Percentiles rank a stretch among this genome's conserved stretches.
These are phyloP conservation scores for Saccharomyces hybrid DNA, from an alignment of 1,139 yeast genomes.

Conservation along the genomic window DNA sequence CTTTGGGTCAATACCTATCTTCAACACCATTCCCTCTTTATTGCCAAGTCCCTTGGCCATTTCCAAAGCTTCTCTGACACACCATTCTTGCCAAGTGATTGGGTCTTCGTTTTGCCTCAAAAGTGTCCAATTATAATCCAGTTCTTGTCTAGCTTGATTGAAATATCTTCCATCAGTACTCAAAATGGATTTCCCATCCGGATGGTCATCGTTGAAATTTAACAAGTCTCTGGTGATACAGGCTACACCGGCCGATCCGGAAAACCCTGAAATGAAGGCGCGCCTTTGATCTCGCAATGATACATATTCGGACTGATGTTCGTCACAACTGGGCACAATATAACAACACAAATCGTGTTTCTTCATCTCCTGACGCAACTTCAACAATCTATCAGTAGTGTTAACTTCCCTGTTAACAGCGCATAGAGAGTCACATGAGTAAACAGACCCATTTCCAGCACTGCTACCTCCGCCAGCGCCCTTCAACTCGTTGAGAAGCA, in stretches of 20 bases:
- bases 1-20: slow-evolving; percentile 53
- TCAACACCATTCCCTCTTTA: slow-evolving; percentile 21
- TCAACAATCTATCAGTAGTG: slow-evolving; percentile 51
- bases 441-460: slow-evolving; percentile 30
- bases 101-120: slow-evolving; percentile 74
- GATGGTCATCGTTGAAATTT: slow-evolving; percentile 33
- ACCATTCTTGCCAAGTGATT: slow-evolving; percentile 87
- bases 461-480: slow-evolving; percentile 13
- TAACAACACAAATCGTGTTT: slow-evolving; percentile 63
- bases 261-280: slow-evolving; percentile 78
- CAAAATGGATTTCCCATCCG: slow-evolving; percentile 55
- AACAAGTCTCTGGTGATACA: slow-evolving; percentile 64
- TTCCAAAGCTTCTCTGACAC: slow-evolving; percentile 54
- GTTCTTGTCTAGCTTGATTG: slow-evolving; percentile 78
- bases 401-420: slow-evolving; percentile 38
- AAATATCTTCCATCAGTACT: slow-evolving; percentile 95
- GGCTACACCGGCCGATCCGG: slow-evolving; percentile 94
- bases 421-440: slow-evolving; percentile 35
- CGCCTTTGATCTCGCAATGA: slow-evolving; percentile 74
- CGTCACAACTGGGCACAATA: slow-evolving; percentile 86
- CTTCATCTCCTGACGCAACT: slow-evolving; percentile 60
- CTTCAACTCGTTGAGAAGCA: slow-evolving; percentile 1
- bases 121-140: slow-evolving; percentile 82
- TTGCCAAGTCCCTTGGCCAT: slow-evolving; percentile 37
- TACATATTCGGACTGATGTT: slow-evolving; percentile 89